Conservation (phyloP, 192 early-diverging fungal species). For the Gonapodya sp. region DNA sequence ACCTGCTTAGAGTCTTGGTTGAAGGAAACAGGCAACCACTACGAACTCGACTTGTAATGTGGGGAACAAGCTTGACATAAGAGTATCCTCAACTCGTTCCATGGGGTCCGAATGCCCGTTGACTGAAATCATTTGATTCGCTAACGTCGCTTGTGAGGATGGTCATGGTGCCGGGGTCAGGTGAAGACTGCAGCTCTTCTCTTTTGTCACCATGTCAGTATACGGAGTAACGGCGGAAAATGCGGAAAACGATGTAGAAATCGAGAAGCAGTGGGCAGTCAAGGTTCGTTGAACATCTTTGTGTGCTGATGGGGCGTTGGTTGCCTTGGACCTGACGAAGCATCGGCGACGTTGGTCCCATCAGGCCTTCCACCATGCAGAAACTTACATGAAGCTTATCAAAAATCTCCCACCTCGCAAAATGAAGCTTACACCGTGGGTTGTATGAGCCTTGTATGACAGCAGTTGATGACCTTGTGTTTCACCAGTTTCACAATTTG, state of each 20-base stretch:
- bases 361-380: slow-evolving; percentile 76
- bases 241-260: slow-evolving; percentile 26
- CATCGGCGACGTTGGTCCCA: not conserved
- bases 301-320: not conserved
- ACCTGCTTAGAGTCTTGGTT: no score
- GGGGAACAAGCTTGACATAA: no score
- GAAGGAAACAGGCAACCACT: no score
- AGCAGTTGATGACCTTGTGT: not conserved
- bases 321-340: not conserved
- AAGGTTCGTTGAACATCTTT: slow-evolving; percentile 35
- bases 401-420: slow-evolving; percentile 55
- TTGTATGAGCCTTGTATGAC: not conserved
- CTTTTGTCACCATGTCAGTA: slow-evolving; percentile 1
- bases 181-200: not conserved
- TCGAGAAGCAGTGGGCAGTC: slow-evolving; percentile 90
- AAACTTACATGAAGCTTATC: slow-evolving; percentile 84
- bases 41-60: no score
- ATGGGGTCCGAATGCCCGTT: not conserved
- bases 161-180: no score
- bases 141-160: no score
- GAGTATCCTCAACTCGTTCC: no score
- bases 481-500: no score
- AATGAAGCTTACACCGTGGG: slow-evolving; percentile 68
- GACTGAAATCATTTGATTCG: not conserved
- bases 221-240: slow-evolving; percentile 18